phyloP scores from a whole-genome alignment of 345 rosid genomes.

The Anacardium occidentale region DNA sequence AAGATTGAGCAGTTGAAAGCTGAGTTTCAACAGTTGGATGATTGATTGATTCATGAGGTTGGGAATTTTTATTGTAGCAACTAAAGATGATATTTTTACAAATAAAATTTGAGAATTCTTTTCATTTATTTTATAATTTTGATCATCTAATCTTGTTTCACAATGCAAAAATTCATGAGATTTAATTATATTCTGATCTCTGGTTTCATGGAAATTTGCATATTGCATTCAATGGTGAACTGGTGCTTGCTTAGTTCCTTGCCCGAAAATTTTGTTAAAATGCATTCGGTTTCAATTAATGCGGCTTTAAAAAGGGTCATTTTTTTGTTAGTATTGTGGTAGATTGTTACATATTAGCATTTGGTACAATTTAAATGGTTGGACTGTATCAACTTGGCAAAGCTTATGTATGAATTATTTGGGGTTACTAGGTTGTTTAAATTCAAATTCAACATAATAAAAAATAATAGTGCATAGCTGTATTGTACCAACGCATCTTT shows the following conservation, averaged over 20 bases:
- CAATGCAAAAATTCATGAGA: not conserved
- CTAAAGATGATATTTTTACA: not conserved
- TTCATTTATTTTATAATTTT: not conserved
- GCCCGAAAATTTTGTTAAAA: no score
- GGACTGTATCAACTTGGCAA: not conserved
- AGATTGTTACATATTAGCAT: not conserved
- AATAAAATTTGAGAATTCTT: conserved; percentile 4
- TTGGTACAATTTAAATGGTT: not conserved
- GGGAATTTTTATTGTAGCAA: conserved; percentile 4
- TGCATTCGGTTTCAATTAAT: not conserved
- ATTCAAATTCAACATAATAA: not conserved
- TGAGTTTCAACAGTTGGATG: conserved; percentile 79
- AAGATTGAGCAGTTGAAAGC: conserved; percentile 97
- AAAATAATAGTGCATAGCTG: not conserved
- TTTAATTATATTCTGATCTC: not conserved
- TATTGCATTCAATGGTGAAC: not conserved
- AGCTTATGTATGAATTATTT: not conserved
- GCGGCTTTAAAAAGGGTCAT: not conserved
- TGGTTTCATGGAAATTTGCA: not conserved
- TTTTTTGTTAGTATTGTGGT: not conserved
- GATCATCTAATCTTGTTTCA: not conserved
- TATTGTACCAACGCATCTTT: not conserved
- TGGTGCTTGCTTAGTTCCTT: not conserved
- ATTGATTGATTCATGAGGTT: conserved; percentile 41
- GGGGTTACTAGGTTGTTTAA: not conserved